Base-by-base conservation (phyloP, 2,329 filamentous ascomycete genomes). In the Paecilomyces fulvus region DNA sequence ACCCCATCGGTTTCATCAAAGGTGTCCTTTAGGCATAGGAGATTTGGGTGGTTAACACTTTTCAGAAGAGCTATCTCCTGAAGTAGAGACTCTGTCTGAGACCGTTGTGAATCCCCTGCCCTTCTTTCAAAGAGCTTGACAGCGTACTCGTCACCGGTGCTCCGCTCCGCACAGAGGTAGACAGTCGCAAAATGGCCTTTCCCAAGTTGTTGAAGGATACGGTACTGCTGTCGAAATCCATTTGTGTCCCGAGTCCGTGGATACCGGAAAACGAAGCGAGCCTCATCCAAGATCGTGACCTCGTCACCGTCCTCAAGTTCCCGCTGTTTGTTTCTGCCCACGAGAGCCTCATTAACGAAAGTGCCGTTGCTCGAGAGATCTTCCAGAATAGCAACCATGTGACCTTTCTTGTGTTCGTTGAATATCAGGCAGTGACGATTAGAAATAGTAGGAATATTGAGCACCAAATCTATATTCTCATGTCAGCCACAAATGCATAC, bases 41-140 rank as follows among this genome's bases (percentile, higher is more conserved):
- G 82, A 63, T 95, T 94, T 3, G 91, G 89, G 71, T 99, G 94
- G 69, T 89, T 95, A 59, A 99, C 90, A n/a, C 91, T 85, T 91
- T 96, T 97, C 59, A 99, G 77, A 14, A 99, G 90, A 21, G 90
- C 92, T 69, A 99, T 95, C 71, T 99, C 95, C 71, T 97, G 92
- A 69, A 96, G 90, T 50, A 97, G 75, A 2, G 90, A 87, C 58
- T 96, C 90, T 5, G 87, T 85, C 72, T 92, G 92, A 17, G 89
- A 88, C 61, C 83, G 84, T 62, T 96, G 91, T 46, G 92, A 90
- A 58, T 86, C 81, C n/a, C 88, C 89, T 2, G 86, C 80, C 4
- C 88, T 85, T 74, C 90, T 94, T 65, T 90, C 91, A 68, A 99
- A 97, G 58, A 94, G 86, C 77, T 99, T 99, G 67, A 96, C 94